Evolutionary conservation across 1,139 yeast species (phyloP).

Genomic region (Kazachstania sp.): DNA sequence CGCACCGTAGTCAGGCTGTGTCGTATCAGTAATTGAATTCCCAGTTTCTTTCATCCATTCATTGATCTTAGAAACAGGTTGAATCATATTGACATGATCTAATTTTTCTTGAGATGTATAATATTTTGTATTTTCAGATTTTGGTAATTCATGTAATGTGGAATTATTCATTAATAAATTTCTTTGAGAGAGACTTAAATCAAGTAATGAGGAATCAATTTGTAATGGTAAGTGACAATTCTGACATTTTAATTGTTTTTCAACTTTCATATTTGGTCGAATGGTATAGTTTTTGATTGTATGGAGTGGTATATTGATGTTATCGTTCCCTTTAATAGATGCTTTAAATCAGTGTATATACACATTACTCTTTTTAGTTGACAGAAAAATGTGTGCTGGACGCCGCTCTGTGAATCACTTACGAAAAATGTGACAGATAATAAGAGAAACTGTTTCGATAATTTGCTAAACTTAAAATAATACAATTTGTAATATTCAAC

Average conservation of each 20-base stretch:
- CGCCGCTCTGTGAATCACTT: no score
- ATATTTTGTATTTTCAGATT: neutral
- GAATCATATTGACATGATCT: slow-evolving; percentile 25
- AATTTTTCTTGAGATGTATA: slow-evolving; percentile 31
- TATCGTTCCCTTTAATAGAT: no score
- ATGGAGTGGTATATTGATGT: no score
- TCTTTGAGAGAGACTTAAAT: slow-evolving; percentile 46
- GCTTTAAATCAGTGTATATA: no score
- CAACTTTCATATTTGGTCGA: neutral
- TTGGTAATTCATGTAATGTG: slow-evolving; percentile 8
- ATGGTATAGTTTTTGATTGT: neutral
- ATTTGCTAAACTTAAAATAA: no score
- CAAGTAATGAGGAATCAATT: slow-evolving; percentile 46
- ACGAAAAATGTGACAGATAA: no score
- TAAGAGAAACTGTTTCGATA: no score
- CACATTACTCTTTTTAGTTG: no score
- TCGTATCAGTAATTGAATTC: slow-evolving; percentile 7
- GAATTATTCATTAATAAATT: slow-evolving; percentile 36
- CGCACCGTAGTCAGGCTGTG: neutral
- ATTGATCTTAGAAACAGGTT: slow-evolving; percentile 15
- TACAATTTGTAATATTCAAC: no score
- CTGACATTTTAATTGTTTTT: slow-evolving; percentile 36
- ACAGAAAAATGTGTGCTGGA: no score
- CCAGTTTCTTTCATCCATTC: neutral
- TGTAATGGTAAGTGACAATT: slow-evolving; percentile 51